phyloP scores from a whole-genome alignment of 345 rosid species.

The Acer yangbiense region DNA sequence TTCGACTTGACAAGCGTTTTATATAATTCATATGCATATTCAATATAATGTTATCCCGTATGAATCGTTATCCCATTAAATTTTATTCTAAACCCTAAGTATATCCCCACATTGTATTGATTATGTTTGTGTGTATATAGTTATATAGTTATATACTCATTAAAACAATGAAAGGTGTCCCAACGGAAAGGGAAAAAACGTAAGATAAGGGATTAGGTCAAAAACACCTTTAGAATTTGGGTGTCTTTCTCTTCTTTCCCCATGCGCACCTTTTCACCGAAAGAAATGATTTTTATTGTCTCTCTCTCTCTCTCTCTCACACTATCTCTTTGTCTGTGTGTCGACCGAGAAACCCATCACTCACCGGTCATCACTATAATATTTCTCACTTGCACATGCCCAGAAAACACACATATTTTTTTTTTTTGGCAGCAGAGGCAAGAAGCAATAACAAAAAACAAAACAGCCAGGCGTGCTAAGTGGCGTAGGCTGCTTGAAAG shows the following conservation, averaged over 20 bases:
- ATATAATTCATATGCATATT: neutral
- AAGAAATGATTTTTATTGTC: constrained; percentile 19
- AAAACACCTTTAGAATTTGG: constrained; percentile 24
- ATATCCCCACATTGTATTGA: no score
- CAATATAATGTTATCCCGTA: neutral
- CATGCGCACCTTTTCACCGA: constrained; percentile 34
- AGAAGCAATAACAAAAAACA: neutral
- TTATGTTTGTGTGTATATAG: no score
- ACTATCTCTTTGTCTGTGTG: neutral
- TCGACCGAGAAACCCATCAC: neutral
- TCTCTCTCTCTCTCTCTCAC: neutral
- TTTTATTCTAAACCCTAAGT: no score
- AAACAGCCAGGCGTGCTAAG: constrained; percentile 28
- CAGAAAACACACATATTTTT: constrained; percentile 8
- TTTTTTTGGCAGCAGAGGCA: neutral
- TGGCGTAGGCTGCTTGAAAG: constrained; percentile 16
- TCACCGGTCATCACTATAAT: constrained; percentile 8
- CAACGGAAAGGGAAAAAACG: constrained; percentile 23
- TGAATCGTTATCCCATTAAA: no score
- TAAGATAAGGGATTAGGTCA: constrained; percentile 28
- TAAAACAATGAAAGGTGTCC: constrained; percentile 5
- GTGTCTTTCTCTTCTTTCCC: constrained; percentile 27
- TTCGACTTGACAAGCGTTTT: neutral
- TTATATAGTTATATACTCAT: neutral
- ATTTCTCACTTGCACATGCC: constrained; percentile 25